Base-by-base conservation (phyloP, 208 protist genomes). In the Leishmania guyanensis region DNA sequence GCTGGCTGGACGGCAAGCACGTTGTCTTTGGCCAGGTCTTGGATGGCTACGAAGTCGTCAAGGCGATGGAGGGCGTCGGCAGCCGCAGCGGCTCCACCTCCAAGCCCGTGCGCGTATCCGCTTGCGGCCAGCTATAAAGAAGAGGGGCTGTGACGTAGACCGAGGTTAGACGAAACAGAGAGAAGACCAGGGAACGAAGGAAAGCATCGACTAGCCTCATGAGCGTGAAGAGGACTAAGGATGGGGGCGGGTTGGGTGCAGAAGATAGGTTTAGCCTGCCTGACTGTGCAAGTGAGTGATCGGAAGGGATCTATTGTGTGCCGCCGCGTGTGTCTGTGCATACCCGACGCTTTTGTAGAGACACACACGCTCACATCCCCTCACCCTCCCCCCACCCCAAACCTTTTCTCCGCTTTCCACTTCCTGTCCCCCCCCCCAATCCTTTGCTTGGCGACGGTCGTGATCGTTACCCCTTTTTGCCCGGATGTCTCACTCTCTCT, bases 1-100 rank as follows among this genome's bases (percentile, higher is more conserved):
- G 54, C 75, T 97, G 93, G 95, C 88, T 99, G 36, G 94, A 99
- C 84, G 94, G 95, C 87, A 99, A 99, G 90, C 98, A 99, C 85
- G 97, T 98, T 76, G 98, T 99, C 62, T 99, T 99, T 77, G 98
- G 98, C 46, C 87, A 97, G 86, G 95, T 99, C 76, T 79, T 98
- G 68, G 86, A 97, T 39, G 95, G 96, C 77, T 96, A 95, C 81
- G 87, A 98, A 43, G 87, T 97, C 58, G 84, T 98, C 14, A 92
- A 92, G 86, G 89, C 87, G 64, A 94, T 98, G 86, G 96, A 98
- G 85, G 79, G 78, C 36, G 90, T 95, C 26, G 92, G 93, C 80
- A 90, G 87, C 75, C 75, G 77, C 68, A 86, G 48, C 69, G 95
- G 93, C 69, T 77, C 69, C 64, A 93, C 93, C 71, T 78, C 68